Evolutionary conservation across 2,329 filamentous ascomycete species (phyloP).

Genomic region (Incumbomyces delicatus): DNA sequence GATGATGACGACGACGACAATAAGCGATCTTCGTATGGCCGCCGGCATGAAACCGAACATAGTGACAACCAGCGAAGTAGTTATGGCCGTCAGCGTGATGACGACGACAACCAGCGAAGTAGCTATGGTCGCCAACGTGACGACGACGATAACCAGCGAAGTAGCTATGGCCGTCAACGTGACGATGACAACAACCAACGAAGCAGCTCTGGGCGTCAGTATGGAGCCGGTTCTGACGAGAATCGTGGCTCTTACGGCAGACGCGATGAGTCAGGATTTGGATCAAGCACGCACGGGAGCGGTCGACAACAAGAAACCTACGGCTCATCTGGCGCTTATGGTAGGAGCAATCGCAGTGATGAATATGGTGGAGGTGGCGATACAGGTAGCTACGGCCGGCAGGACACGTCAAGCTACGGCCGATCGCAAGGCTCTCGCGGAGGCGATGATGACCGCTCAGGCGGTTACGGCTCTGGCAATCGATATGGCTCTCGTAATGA

Average conservation of each 20-base stretch:
- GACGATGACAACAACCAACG: constrained; percentile 8
- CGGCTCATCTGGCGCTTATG: neutral
- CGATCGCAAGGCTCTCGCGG: no score
- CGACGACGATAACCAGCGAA: no score
- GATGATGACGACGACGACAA: constrained; percentile 13
- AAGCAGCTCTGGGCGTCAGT: neutral
- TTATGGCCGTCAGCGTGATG: no score
- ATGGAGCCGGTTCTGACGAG: neutral
- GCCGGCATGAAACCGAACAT: constrained; percentile 10
- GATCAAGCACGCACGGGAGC: neutral
- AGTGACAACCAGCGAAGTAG: constrained; percentile 6
- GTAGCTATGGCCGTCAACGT: constrained; percentile 7
- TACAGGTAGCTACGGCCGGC: constrained; percentile 6
- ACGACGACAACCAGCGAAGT: no score
- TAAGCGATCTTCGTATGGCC: constrained; percentile 5
- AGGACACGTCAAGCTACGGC: constrained; percentile 6
- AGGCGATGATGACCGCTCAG: neutral
- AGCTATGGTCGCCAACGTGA: no score
- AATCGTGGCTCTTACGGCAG: constrained; percentile 4
- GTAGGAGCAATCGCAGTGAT: neutral
- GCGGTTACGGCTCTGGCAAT: neutral
- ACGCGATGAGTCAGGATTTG: constrained; percentile 6
- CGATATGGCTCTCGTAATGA: constrained; percentile 7
- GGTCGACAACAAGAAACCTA: constrained; percentile 6
- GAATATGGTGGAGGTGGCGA: neutral